Percentiles rank a stretch among this genome's conserved stretches.
Evolutionary conservation across 148 eudicot genomes (phyloP).

Genomic region (Chenopodium album): DNA sequence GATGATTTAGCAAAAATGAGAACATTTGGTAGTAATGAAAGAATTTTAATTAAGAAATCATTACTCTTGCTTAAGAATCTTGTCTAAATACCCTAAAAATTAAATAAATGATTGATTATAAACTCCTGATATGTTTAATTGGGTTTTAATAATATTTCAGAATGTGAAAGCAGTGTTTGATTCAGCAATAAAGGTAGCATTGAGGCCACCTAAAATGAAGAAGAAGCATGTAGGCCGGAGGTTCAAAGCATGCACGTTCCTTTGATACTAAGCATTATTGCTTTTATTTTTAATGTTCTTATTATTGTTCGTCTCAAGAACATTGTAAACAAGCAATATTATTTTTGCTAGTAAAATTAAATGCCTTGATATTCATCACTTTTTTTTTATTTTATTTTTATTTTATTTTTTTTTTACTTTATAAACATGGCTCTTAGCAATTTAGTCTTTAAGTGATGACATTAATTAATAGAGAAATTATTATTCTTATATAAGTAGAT

Average conservation of each 20-base stretch:
- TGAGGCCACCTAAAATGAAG: constrained; percentile 57
- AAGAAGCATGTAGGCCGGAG: constrained; percentile 30
- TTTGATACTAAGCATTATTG: background rate
- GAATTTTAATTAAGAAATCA: too few species aligned
- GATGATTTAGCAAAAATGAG: too few species aligned
- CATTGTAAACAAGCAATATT: background rate
- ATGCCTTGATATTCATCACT: too few species aligned
- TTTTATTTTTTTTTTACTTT: too few species aligned
- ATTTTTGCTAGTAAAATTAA: background rate
- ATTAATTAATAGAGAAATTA: background rate
- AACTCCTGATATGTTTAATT: background rate
- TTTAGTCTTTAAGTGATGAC: background rate
- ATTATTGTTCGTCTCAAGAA: background rate
- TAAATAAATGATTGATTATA: too few species aligned
- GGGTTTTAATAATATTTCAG: constrained; percentile 26
- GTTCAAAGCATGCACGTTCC: constrained; percentile 18
- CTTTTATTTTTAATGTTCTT: background rate
- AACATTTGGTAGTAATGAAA: too few species aligned
- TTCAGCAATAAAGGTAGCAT: constrained; percentile 59
- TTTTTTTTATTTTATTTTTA: too few species aligned
- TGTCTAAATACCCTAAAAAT: too few species aligned
- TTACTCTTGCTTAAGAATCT: too few species aligned
- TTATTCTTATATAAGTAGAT: too few species aligned
- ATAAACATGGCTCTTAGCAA: background rate
- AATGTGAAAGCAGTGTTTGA: constrained; percentile 67